phyloP scores from a whole-genome alignment of 2,329 filamentous ascomycete genomes.

The Nemania sp. region DNA sequence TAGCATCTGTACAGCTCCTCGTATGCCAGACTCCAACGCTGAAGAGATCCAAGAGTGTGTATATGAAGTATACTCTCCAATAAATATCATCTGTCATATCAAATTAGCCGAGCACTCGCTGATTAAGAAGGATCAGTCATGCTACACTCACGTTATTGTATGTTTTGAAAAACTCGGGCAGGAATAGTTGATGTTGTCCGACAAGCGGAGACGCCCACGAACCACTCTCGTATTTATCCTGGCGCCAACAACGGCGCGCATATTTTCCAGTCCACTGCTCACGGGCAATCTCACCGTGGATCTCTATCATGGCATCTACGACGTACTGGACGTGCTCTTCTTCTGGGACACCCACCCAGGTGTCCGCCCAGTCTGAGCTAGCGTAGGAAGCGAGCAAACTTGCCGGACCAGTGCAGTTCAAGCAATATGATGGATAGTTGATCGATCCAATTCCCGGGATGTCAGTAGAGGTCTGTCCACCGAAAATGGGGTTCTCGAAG shows the following conservation, averaged over 20 bases:
- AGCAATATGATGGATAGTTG: slow-evolving; percentile 3
- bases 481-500: background rate
- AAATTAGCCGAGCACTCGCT: background rate
- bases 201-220: background rate
- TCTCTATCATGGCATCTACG: slow-evolving; percentile 5
- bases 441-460: background rate
- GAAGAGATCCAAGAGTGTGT: slow-evolving; percentile 4
- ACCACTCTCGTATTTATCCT: slow-evolving; percentile 9
- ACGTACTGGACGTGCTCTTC: slow-evolving; percentile 1
- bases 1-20: slow-evolving; percentile 6
- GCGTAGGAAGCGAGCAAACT: slow-evolving; percentile 1
- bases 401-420: slow-evolving; percentile 2
- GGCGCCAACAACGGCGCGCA: slow-evolving; percentile 3
- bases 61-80: slow-evolving; percentile 2
- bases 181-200: slow-evolving; percentile 4
- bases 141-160: slow-evolving; percentile 6
- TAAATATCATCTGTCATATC: background rate
- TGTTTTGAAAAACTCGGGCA: slow-evolving; percentile 7
- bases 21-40: slow-evolving; percentile 7
- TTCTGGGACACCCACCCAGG: slow-evolving; percentile 1
- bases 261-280: slow-evolving; percentile 2
- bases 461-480: slow-evolving; percentile 7
- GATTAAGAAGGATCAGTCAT: background rate
- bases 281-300: slow-evolving; percentile 3
- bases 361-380: slow-evolving; percentile 1